Base-by-base conservation (phyloP, 208 protist species). In the Acanthamoeba lugdunensis region DNA sequence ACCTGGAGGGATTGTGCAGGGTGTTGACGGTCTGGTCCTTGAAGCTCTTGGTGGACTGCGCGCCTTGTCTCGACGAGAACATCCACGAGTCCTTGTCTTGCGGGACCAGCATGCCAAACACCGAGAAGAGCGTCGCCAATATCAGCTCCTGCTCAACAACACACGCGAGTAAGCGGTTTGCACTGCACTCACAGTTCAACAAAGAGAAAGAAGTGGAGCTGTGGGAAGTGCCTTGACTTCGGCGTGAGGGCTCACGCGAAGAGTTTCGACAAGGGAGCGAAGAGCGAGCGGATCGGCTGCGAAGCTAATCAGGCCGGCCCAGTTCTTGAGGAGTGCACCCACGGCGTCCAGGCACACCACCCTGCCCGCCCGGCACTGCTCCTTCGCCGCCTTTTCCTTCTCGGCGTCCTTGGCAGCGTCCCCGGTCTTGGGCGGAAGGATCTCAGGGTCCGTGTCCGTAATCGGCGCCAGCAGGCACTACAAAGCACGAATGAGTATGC, bases 271-370 rank as follows among this genome's bases (percentile, higher is more conserved):
- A 1, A 95, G 54, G 30, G 92, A 94, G 45, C 79, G 79, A n/a
- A 95, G 75, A 21, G 84, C 94, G 13, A 94, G 75, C 21, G 85
- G 77, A 95, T 94, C 91, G 0, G 94, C 94, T 37, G 93, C 33
- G 8, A 95, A 63, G 63, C 52, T 61, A 8, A 95, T 94, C 4
- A 95, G 71, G 67, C 94, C 94, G 84, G 90, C 77, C 94, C 94
- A 95, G 77, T 71, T 93, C 37, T 94, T 94, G 23, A 95, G 52
- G 41, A 95, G 50, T 41, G 88, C 94, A 9, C 65, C 50, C 8
- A 95, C 65, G 45, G 94, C 94, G 52, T 91, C 85, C n/a, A 65
- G n/a, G 30, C 67, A 92, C 9, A 41, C 77, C 25, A 8, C 56
- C 56, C 92, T 25, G 30, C 28, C 30, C 7, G 73, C 41, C 6